These are phyloP conservation scores for Bipolaris gigantea DNA, from an alignment of 2,329 filamentous ascomycete species.

Conservation along the genomic window DNA sequence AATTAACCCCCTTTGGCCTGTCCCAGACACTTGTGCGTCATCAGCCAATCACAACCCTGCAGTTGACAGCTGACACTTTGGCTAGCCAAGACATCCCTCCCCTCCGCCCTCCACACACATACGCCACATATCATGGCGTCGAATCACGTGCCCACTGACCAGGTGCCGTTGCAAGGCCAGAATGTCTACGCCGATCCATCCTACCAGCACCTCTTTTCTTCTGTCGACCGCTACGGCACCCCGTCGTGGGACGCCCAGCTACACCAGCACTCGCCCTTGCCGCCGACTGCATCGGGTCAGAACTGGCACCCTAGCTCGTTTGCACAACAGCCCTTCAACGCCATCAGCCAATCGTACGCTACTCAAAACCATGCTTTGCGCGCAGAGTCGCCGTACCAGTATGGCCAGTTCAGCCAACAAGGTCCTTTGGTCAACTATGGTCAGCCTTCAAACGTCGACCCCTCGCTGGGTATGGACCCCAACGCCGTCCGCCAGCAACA, in stretches of 20 bases:
- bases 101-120: background rate
- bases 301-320: slow-evolving; percentile 35
- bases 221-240: slow-evolving; percentile 36
- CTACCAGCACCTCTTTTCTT: slow-evolving; percentile 34
- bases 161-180: slow-evolving; percentile 36
- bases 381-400: slow-evolving; percentile 39
- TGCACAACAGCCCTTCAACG: slow-evolving; percentile 31
- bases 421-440: slow-evolving; percentile 26
- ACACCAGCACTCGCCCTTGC: slow-evolving; percentile 27
- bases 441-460: slow-evolving; percentile 34
- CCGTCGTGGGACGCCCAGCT: slow-evolving; percentile 38
- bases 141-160: slow-evolving; percentile 45
- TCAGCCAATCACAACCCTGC: slow-evolving; percentile 34
- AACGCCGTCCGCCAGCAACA: slow-evolving; percentile 34
- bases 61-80: slow-evolving; percentile 16
- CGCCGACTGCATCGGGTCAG: slow-evolving; percentile 19
- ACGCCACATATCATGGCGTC: slow-evolving; percentile 34
- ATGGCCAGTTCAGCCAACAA: slow-evolving; percentile 35
- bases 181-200: slow-evolving; percentile 39
- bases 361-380: slow-evolving; percentile 27
- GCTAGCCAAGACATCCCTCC: slow-evolving; percentile 15
- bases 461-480: slow-evolving; percentile 29
- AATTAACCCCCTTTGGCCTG: slow-evolving; percentile 27
- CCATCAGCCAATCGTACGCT: slow-evolving; percentile 29
- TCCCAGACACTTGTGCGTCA: slow-evolving; percentile 26